A percentile compares a stretch with the other conserved stretches of the same genome.
Conservation (phyloP, 305 asterid species). For the Euphrasia arctica region DNA sequence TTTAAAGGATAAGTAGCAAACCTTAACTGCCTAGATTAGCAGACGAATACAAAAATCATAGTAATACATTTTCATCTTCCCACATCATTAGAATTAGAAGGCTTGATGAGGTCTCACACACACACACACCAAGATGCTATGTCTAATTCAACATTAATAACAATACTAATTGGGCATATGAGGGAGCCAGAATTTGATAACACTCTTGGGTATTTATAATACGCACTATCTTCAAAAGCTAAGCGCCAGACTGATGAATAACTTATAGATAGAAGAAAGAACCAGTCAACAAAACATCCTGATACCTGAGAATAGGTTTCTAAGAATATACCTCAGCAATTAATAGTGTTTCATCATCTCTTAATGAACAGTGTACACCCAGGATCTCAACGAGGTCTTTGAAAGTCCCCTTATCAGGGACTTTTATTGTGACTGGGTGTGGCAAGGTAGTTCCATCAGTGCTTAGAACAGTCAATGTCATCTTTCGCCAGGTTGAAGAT, state of each 20-base stretch:
- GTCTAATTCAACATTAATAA: slow-evolving; percentile 2
- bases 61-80: not conserved
- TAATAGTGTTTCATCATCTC: slow-evolving; percentile 54
- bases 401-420: slow-evolving; percentile 49
- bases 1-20: not conserved
- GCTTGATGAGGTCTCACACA: not conserved
- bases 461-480: slow-evolving; percentile 69
- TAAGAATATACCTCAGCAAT: slow-evolving; percentile 63
- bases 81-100: slow-evolving; percentile 7
- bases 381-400: slow-evolving; percentile 62
- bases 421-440: slow-evolving; percentile 46
- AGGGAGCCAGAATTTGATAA: slow-evolving; percentile 5
- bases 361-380: slow-evolving; percentile 48
- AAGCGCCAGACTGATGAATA: too few relatives aligned
- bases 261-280: not conserved
- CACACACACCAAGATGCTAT: not conserved
- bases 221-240: slow-evolving; percentile 14
- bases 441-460: slow-evolving; percentile 53
- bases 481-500: slow-evolving; percentile 45
- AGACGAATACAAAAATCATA: not conserved
- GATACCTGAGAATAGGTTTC: slow-evolving; percentile 19
- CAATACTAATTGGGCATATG: not conserved
- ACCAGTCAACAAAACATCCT: not conserved
- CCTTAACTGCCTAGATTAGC: not conserved
- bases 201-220: slow-evolving; percentile 12